Conservation (phyloP, 2,329 filamentous ascomycete species). For the Colletotrichum karsti region DNA sequence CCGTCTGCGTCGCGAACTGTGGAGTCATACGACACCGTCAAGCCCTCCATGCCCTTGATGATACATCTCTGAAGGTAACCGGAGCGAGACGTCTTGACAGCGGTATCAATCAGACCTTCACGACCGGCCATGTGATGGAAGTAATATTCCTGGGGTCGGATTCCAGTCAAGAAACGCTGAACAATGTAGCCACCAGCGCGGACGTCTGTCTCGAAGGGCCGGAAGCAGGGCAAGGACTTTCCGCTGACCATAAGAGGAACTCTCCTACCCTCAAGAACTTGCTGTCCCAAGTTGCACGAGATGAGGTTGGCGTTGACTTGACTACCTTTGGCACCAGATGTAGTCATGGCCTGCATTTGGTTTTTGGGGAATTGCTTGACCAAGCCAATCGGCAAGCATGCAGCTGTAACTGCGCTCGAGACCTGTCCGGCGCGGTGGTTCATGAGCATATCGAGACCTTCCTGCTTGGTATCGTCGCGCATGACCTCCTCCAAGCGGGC, state of each 20-base stretch:
- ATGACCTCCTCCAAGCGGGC: conserved; percentile 87
- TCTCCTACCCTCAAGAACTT: conserved; percentile 92
- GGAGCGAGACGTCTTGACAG: conserved; percentile 96
- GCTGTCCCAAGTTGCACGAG: conserved; percentile 96
- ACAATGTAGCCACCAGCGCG: conserved; percentile 93
- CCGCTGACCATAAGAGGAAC: conserved; percentile 98
- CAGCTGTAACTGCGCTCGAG: conserved; percentile 79
- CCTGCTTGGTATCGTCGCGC: conserved; percentile 90
- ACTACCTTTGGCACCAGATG: conserved; percentile 92
- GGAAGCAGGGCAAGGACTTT: conserved; percentile 94
- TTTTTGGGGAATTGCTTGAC: conserved; percentile 95
- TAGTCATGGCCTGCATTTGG: conserved; percentile 99
- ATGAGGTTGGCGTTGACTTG: conserved; percentile 96
- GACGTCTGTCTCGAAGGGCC: conserved; percentile 87
- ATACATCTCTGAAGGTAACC: conserved; percentile 96
- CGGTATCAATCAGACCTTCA: conserved; percentile 98
- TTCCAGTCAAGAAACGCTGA: conserved; percentile 96
- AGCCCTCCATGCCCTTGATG: conserved; percentile 98
- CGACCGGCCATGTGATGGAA: conserved; percentile 99
- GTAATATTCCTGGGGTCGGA: conserved; percentile 97
- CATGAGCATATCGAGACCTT: conserved; percentile 87
- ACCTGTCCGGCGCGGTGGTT: conserved; percentile 76
- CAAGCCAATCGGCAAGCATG: conserved; percentile 83
- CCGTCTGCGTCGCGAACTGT: conserved; percentile 95
- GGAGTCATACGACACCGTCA: conserved; percentile 91